Evolutionary conservation across 73 alveolate genomes (phyloP).

Genomic region (Durusdinium trenchii): DNA sequence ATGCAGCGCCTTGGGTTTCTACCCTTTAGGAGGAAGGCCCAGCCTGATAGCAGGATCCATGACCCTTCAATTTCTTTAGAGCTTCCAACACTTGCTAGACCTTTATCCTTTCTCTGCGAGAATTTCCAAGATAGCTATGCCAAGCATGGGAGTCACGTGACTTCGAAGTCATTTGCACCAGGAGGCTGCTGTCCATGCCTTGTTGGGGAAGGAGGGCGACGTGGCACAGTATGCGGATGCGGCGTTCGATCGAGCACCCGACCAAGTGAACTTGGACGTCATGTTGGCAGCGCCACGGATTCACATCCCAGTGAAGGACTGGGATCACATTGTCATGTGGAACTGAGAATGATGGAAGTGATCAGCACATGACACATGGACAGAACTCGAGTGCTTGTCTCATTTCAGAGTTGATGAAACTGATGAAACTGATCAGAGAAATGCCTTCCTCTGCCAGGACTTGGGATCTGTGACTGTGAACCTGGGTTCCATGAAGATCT

Average conservation of each 20-base stretch:
- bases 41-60: too few species aligned
- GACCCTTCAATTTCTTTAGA: too few species aligned
- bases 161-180: too few species aligned
- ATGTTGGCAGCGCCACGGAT: slow-evolving; percentile 43
- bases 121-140: too few species aligned
- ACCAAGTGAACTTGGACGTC: slow-evolving; percentile 70
- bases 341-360: neutral
- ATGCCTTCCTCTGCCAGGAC: neutral
- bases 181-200: slow-evolving; percentile 59
- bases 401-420: neutral
- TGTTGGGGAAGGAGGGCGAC: slow-evolving; percentile 77
- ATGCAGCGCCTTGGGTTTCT: too few species aligned
- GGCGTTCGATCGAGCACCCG: slow-evolving; percentile 79
- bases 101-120: too few species aligned
- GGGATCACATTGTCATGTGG: neutral
- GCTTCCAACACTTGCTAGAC: too few species aligned
- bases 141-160: too few species aligned
- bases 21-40: too few species aligned
- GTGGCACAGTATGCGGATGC: slow-evolving; percentile 87
- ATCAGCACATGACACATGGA: neutral
- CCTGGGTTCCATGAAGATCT: slow-evolving; percentile 66
- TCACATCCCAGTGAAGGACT: slow-evolving; percentile 68
- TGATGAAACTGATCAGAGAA: neutral
- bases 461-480: slow-evolving; percentile 53
- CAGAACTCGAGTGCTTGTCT: neutral